Evolutionary conservation across 2,329 filamentous ascomycete genomes (phyloP), one percentile per base, ranked within the genome.

Genomic region (Colletotrichum salicis): DNA sequence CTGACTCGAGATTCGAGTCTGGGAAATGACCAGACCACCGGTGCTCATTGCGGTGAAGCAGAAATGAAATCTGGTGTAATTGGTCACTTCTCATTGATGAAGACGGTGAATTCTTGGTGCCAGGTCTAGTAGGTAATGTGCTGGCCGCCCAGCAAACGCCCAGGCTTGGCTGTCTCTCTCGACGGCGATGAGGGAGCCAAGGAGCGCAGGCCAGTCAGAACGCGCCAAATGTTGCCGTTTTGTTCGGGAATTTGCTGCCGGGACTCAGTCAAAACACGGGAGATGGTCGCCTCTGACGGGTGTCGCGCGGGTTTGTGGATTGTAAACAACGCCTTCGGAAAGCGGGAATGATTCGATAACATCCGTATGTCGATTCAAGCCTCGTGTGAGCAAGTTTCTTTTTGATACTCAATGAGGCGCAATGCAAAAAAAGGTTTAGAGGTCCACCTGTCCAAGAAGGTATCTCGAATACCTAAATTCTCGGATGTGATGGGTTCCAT

Each of bases 201-300:
- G 19, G 19, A 48, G 19, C 41, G 19, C n/a, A 22, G 31, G 22
- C 55, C 54, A 8, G 35, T 37, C 27, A 29, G 48, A 59, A 37
- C 19, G 3, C 37, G 35, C 52, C 55, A 66, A 33, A 58, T 52
- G 54, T 59, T 68, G 59, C 37, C 59, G 35, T 63, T 64, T 64
- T 48, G 41, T 51, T 60, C 24, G 65, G 33, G n/a, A 41, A n/a
- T 60, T 11, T n/a, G 13, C 31, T 33, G 27, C 12, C 52, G 27
- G 60, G 29, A 29, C 37, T 19, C 22, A 2, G 41, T 48, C 41
- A 48, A 48, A 48, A 35, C 29, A 12, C 48, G 60, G 48, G 31
- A 54, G 31, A 63, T 54, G 45, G 35, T 41, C 56, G 11, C 24
- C 12, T 41, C 33, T 41, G n/a, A 22, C 19, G 33, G 35, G 12